These are phyloP conservation scores for Tinospora cordifolia DNA, from an alignment of 164 flowering plant genomes.

Conservation along the genomic window DNA sequence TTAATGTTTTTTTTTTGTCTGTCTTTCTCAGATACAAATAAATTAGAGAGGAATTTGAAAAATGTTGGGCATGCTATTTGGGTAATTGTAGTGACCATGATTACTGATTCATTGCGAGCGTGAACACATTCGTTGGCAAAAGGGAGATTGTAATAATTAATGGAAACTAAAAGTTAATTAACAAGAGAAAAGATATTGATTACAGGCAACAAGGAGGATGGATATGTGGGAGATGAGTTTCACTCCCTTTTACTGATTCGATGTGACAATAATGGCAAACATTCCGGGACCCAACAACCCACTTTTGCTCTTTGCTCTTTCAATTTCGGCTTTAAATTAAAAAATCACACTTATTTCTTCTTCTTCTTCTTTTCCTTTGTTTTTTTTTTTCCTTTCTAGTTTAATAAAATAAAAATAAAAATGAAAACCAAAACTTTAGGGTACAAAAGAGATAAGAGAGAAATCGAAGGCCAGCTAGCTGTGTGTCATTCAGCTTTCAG, in stretches of 20 bases:
- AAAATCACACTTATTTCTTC: too few species aligned
- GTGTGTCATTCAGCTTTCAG: too few species aligned
- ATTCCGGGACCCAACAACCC: constrained; percentile 1
- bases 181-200: not conserved
- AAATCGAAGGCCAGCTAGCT: not conserved
- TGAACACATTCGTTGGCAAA: not conserved
- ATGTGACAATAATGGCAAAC: constrained; percentile 3
- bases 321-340: not conserved
- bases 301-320: not conserved
- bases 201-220: not conserved
- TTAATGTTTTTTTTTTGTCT: too few species aligned
- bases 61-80: too few species aligned
- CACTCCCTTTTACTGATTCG: not conserved
- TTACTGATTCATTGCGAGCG: too few species aligned
- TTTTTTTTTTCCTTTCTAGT: too few species aligned
- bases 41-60: too few species aligned
- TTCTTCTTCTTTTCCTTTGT: too few species aligned
- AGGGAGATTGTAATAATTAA: not conserved
- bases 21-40: too few species aligned
- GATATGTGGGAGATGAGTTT: not conserved
- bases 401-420: not conserved
- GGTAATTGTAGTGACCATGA: too few species aligned
- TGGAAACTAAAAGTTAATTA: too few species aligned
- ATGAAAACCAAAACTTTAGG: not conserved
- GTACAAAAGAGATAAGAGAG: not conserved